phyloP scores from a whole-genome alignment of 169 alveolate genomes.

The Cryptosporidium sp. region DNA sequence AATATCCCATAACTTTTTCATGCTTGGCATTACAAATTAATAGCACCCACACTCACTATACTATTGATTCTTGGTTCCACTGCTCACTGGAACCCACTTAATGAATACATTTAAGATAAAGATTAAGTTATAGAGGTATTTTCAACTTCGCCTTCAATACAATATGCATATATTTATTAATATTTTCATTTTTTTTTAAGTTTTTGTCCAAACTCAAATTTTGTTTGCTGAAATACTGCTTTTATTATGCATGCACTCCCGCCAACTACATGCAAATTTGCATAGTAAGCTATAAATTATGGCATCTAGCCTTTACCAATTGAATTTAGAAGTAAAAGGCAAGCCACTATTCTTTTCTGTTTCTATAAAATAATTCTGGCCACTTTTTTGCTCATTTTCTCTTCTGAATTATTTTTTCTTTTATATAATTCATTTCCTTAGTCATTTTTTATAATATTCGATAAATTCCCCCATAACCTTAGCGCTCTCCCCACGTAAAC shows the following conservation, averaged over 20 bases:
- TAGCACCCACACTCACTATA: background rate
- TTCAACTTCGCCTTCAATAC: background rate
- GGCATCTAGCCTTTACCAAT: no score
- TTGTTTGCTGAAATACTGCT: background rate
- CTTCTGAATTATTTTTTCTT: background rate
- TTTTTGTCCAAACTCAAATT: background rate
- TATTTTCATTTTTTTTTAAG: background rate
- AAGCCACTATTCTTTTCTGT: no score
- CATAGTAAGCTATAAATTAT: background rate
- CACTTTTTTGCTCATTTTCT: background rate
- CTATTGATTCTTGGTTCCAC: background rate
- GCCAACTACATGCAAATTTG: background rate
- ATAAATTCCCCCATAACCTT: background rate
- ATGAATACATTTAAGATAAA: background rate
- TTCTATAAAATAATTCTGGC: no score
- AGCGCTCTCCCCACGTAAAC: slow-evolving; percentile 1
- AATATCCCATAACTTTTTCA: background rate
- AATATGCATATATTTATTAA: background rate
- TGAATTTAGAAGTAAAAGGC: no score
- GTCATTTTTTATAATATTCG: background rate
- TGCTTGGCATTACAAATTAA: background rate
- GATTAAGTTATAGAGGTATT: background rate
- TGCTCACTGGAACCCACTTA: background rate
- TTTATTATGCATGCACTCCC: background rate
- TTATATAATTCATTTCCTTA: background rate